Evolutionary conservation across 352 stramenopile species (phyloP).

Genomic region (Phytopythium chamaehyphon): DNA sequence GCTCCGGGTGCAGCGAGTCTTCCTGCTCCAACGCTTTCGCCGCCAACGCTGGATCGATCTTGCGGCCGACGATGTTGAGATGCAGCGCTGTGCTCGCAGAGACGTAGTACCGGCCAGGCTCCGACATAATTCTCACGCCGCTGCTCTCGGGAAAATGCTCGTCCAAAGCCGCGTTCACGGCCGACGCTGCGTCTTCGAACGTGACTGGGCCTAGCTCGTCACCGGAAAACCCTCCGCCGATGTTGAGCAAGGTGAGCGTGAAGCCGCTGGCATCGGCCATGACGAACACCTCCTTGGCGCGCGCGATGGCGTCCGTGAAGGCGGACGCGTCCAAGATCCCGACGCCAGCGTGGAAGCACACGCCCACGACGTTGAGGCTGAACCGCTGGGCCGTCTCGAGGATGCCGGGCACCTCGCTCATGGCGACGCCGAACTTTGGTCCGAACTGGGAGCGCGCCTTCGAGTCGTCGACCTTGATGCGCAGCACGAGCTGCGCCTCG

Average conservation of each 20-base stretch:
- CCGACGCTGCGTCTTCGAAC: constrained; percentile 33
- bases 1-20: constrained; percentile 10
- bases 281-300: constrained; percentile 60
- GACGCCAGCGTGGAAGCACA: constrained; percentile 88
- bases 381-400: constrained; percentile 51
- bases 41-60: constrained; percentile 27
- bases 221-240: constrained; percentile 85
- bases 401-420: constrained; percentile 51
- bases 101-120: constrained; percentile 88
- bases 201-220: constrained; percentile 38
- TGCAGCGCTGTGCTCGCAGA: constrained; percentile 62
- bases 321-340: constrained; percentile 67
- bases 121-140: constrained; percentile 79
- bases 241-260: constrained; percentile 73
- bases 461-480: constrained; percentile 85
- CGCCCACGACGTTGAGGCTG: constrained; percentile 68
- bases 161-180: constrained; percentile 36
- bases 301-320: constrained; percentile 75
- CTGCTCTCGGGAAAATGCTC: constrained; percentile 36
- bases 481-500: constrained; percentile 53
- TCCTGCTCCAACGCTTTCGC: constrained; percentile 4
- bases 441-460: constrained; percentile 75
- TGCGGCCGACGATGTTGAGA: constrained; percentile 67
- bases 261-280: constrained; percentile 55
- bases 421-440: constrained; percentile 78